A percentile compares a stretch with the other conserved stretches of the same genome.
These are phyloP conservation scores for Candida saitoana DNA, from an alignment of 805 yeast species.

Conservation along the genomic window DNA sequence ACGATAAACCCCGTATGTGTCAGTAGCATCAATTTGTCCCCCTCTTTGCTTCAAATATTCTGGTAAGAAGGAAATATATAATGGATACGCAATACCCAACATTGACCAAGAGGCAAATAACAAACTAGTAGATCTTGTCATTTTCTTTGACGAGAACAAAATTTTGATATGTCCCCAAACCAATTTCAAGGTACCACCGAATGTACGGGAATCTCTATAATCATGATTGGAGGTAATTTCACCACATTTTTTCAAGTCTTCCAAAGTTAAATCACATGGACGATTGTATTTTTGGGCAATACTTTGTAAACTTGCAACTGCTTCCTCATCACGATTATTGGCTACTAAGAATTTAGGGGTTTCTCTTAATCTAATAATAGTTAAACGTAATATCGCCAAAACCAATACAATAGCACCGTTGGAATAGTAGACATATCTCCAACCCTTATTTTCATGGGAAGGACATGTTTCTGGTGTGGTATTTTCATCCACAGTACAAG, in stretches of 20 bases:
- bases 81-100: slow-evolving; percentile 53
- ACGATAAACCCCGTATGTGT: slow-evolving; percentile 40
- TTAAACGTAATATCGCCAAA: slow-evolving; percentile 32
- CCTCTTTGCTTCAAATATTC: slow-evolving; percentile 50
- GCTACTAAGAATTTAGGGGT: slow-evolving; percentile 56
- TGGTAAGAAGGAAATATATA: slow-evolving; percentile 52
- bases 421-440: slow-evolving; percentile 55
- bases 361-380: slow-evolving; percentile 39
- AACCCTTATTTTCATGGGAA: slow-evolving; percentile 50
- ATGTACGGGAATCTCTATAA: slow-evolving; percentile 18
- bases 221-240: slow-evolving; percentile 20
- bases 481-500: slow-evolving; percentile 35
- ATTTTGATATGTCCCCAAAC: slow-evolving; percentile 34
- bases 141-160: slow-evolving; percentile 41
- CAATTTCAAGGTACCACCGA: slow-evolving; percentile 18
- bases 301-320: slow-evolving; percentile 36
- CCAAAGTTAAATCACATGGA: slow-evolving; percentile 41
- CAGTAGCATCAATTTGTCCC: slow-evolving; percentile 39
- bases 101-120: slow-evolving; percentile 48
- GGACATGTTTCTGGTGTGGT: slow-evolving; percentile 31
- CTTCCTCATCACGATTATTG: slow-evolving; percentile 50
- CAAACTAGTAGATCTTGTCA: slow-evolving; percentile 39
- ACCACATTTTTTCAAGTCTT: slow-evolving; percentile 45
- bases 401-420: slow-evolving; percentile 46
- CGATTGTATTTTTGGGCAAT: slow-evolving; percentile 48